A percentile compares a stretch with the other conserved stretches of the same genome.
Conservation (phyloP, 768 basidiomycete species). For the Multifurca ochricompacta region DNA sequence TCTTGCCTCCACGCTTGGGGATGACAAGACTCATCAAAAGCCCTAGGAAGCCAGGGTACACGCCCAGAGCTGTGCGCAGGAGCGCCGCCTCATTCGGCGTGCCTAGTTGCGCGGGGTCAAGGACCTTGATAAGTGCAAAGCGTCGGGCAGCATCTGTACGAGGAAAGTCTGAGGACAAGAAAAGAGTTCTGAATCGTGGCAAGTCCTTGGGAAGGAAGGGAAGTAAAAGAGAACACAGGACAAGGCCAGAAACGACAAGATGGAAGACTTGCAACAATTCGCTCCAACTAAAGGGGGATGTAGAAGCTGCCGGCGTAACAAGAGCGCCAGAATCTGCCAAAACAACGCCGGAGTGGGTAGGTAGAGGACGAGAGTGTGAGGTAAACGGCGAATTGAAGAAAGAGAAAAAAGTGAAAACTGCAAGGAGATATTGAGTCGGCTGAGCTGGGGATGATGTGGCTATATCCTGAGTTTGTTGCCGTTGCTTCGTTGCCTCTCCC, state of each 20-base stretch:
- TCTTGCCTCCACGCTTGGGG: slow-evolving; percentile 24
- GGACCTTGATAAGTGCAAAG: slow-evolving; percentile 28
- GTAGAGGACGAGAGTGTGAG: slow-evolving; percentile 30
- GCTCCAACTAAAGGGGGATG: slow-evolving; percentile 37
- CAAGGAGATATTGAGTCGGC: slow-evolving; percentile 60
- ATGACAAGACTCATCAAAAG: slow-evolving; percentile 27
- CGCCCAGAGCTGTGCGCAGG: slow-evolving; percentile 35
- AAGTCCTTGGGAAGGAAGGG: slow-evolving; percentile 34
- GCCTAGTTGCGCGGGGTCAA: slow-evolving; percentile 30
- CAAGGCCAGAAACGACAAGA: slow-evolving; percentile 52
- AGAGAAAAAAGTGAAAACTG: slow-evolving; percentile 76
- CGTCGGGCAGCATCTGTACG: slow-evolving; percentile 20
- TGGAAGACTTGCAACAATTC: slow-evolving; percentile 59
- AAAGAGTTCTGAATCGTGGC: not conserved
- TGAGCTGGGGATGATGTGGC: slow-evolving; percentile 16
- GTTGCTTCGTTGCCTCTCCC: slow-evolving; percentile 18
- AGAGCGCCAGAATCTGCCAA: slow-evolving; percentile 33
- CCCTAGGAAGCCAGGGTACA: slow-evolving; percentile 32
- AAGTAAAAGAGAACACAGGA: slow-evolving; percentile 51
- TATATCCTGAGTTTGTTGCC: slow-evolving; percentile 19
- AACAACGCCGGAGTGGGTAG: slow-evolving; percentile 54
- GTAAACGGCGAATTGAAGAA: slow-evolving; percentile 75
- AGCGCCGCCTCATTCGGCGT: slow-evolving; percentile 31
- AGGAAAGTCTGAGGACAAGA: not conserved
- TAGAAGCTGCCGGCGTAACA: slow-evolving; percentile 18